Percentiles rank a stretch among this genome's conserved stretches.
Conservation (phyloP, 2,329 filamentous ascomycete species). For the Fusarium irregulare region DNA sequence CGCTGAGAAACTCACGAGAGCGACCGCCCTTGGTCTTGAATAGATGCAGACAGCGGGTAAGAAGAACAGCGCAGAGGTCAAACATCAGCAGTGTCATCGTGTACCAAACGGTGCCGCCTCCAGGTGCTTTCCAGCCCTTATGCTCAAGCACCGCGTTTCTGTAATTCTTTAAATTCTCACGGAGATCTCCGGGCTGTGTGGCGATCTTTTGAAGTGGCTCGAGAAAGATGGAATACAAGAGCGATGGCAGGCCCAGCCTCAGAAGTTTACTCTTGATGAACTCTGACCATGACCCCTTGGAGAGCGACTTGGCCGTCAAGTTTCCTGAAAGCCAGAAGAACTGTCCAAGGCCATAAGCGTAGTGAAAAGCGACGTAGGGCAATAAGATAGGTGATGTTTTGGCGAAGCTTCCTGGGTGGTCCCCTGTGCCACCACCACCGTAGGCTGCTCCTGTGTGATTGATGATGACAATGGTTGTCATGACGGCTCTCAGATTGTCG, state of each 20-base stretch:
- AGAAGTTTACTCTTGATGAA: constrained; percentile 5
- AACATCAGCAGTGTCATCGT: constrained; percentile 7
- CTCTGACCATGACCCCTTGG: constrained; percentile 4
- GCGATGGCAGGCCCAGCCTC: not conserved
- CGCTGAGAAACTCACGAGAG: not conserved
- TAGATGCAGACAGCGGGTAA: not conserved
- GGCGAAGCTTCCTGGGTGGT: not conserved
- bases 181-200: not conserved
- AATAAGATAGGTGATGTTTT: constrained; percentile 2
- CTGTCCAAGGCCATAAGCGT: constrained; percentile 3
- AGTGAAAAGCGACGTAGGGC: not conserved
- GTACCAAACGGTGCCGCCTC: constrained; percentile 2
- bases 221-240: not conserved
- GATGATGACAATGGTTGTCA: constrained; percentile 13
- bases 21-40: not conserved
- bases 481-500: not conserved
- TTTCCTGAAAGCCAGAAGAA: constrained; percentile 5
- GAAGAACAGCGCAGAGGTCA: not conserved
- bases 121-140: constrained; percentile 1
- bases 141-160: not conserved
- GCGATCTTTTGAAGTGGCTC: not conserved
- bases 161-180: not conserved
- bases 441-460: constrained; percentile 8
- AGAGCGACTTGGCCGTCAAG: not conserved
- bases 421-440: not conserved